Evolutionary conservation across 768 basidiomycete genomes (phyloP).

Genomic region (Tricholoma saponaceum): DNA sequence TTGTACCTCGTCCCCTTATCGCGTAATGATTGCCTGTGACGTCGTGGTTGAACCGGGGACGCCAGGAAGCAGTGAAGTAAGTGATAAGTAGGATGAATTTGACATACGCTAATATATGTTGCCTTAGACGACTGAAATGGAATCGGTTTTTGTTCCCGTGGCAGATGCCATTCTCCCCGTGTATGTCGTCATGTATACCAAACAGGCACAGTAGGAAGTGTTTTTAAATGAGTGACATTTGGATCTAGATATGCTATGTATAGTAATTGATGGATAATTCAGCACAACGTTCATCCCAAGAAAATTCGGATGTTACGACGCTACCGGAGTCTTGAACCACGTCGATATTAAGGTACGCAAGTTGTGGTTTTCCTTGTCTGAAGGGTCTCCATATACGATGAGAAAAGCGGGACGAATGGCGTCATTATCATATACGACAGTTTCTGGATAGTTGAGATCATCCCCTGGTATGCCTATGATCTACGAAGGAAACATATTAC

Average conservation of each 20-base stretch:
- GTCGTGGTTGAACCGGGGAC: constrained; percentile 38
- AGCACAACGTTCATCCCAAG: constrained; percentile 9
- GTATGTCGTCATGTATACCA: not conserved
- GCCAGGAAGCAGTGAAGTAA: constrained; percentile 13
- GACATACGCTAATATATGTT: constrained; percentile 3
- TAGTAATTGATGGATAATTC: constrained; percentile 5
- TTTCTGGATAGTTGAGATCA: constrained; percentile 67
- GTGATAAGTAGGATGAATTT: not conserved
- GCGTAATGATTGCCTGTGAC: constrained; percentile 62
- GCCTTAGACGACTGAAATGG: constrained; percentile 40
- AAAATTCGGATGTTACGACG: constrained; percentile 24
- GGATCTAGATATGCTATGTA: constrained; percentile 4
- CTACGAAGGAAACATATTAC: constrained; percentile 24
- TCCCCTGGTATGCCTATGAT: constrained; percentile 59
- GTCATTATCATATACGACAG: constrained; percentile 62
- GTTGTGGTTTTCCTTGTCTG: constrained; percentile 23
- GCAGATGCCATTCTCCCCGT: constrained; percentile 44
- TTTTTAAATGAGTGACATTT: not conserved
- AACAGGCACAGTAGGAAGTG: not conserved
- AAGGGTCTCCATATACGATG: constrained; percentile 50
- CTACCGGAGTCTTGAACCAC: constrained; percentile 46
- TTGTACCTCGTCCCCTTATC: constrained; percentile 62
- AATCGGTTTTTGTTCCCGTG: constrained; percentile 48
- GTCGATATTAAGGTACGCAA: constrained; percentile 30
- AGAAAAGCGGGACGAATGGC: constrained; percentile 65